Conservation (phyloP, 352 stramenopile species). For the Peronospora destructor region DNA sequence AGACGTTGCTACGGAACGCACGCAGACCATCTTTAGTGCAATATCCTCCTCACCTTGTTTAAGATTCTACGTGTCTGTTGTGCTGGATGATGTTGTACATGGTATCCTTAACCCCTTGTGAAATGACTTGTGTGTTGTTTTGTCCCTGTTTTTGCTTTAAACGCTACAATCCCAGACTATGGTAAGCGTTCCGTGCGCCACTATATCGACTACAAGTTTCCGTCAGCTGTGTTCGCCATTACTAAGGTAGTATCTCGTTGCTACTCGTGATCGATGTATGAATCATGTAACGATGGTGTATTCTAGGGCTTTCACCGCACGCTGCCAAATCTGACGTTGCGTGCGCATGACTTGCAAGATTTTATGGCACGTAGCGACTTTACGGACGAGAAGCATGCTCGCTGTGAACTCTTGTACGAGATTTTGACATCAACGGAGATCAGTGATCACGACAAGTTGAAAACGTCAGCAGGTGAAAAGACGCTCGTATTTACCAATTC, state of each 20-base stretch:
- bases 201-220: conserved; percentile 78
- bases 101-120: conserved; percentile 22
- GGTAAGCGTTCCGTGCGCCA: conserved; percentile 60
- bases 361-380: conserved; percentile 18
- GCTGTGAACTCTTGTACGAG: conserved; percentile 39
- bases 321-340: conserved; percentile 41
- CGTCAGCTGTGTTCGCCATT: conserved; percentile 45
- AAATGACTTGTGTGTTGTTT: conserved; percentile 3
- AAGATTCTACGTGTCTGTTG: neutral
- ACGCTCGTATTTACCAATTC: conserved; percentile 75
- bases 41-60: conserved; percentile 43
- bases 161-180: conserved; percentile 78
- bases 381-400: conserved; percentile 24
- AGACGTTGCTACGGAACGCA: conserved; percentile 23
- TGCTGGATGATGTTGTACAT: neutral
- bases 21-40: conserved; percentile 75
- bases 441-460: neutral
- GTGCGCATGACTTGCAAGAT: conserved; percentile 35
- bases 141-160: conserved; percentile 14
- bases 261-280: neutral
- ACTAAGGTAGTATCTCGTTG: conserved; percentile 37
- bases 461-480: conserved; percentile 18
- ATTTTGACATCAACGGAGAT: conserved; percentile 32
- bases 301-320: conserved; percentile 67
- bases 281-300: conserved; percentile 1